These are phyloP conservation scores for Arthroderma uncinatum DNA, from an alignment of 2,329 filamentous ascomycete species.

Conservation along the genomic window DNA sequence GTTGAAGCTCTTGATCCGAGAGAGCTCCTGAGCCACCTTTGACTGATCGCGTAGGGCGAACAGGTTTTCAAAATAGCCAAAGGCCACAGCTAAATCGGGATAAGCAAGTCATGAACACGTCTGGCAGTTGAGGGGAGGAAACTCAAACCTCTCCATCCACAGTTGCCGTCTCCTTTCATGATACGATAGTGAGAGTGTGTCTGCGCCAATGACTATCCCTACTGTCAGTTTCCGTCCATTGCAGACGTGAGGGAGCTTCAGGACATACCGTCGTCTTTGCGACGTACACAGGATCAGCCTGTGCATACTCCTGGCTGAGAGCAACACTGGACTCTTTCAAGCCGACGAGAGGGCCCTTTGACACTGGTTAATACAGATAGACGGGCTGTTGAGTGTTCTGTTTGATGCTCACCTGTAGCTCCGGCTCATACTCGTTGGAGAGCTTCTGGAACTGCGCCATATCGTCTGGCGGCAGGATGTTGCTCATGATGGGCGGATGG, in stretches of 20 bases:
- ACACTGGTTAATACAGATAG: neutral
- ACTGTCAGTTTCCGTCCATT: neutral
- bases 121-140: constrained; percentile 13
- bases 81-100: constrained; percentile 61
- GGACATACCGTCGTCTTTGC: constrained; percentile 66
- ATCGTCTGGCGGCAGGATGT: constrained; percentile 38
- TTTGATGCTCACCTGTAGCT: constrained; percentile 41
- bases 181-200: constrained; percentile 81
- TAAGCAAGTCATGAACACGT: constrained; percentile 21
- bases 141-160: constrained; percentile 86
- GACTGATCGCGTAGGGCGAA: constrained; percentile 54
- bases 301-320: constrained; percentile 77
- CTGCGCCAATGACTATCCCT: constrained; percentile 57
- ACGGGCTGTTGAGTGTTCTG: too few species aligned
- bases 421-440: constrained; percentile 50
- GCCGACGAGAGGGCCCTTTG: constrained; percentile 71
- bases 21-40: constrained; percentile 58
- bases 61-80: constrained; percentile 83
- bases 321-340: constrained; percentile 62
- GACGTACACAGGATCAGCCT: constrained; percentile 73
- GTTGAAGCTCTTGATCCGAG: constrained; percentile 60
- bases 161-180: constrained; percentile 86
- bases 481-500: constrained; percentile 23
- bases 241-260: neutral
- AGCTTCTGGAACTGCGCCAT: constrained; percentile 52